Percentiles rank a stretch among this genome's conserved stretches.
phyloP scores from a whole-genome alignment of 495 filamentous ascomycete genomes.

The Aspergillus affinis region DNA sequence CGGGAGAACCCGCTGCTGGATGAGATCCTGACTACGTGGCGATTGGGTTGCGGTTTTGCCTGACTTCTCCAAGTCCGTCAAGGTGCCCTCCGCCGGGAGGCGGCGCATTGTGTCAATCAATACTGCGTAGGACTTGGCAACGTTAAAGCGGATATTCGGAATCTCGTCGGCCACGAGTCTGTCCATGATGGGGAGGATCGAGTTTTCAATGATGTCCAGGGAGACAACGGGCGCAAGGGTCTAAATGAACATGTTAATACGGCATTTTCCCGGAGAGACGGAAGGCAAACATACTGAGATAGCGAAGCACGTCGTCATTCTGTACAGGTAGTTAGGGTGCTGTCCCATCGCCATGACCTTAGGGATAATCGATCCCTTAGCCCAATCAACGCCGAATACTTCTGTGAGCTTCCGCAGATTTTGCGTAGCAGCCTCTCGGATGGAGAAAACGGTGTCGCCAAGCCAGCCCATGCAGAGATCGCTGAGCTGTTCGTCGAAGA shows the following conservation, averaged over 20 bases:
- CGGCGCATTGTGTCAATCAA: slow-evolving; percentile 87
- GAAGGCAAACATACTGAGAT: slow-evolving; percentile 73
- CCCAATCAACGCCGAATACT: slow-evolving; percentile 97
- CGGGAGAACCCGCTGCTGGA: slow-evolving; percentile 83
- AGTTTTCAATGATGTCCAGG: slow-evolving; percentile 85
- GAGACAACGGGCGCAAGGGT: slow-evolving; percentile 91
- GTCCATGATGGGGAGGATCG: slow-evolving; percentile 93
- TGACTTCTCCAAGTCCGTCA: slow-evolving; percentile 78
- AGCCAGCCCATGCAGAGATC: slow-evolving; percentile 98
- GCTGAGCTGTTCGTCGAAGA: slow-evolving; percentile 97
- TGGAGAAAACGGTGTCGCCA: slow-evolving; percentile 98
- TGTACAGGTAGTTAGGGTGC: slow-evolving; percentile 97
- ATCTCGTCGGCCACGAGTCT: slow-evolving; percentile 90
- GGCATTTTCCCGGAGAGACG: not conserved
- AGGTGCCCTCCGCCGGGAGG: slow-evolving; percentile 82
- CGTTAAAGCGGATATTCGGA: slow-evolving; percentile 98
- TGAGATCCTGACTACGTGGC: slow-evolving; percentile 73
- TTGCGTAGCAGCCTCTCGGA: slow-evolving; percentile 92
- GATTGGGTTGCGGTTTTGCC: slow-evolving; percentile 62
- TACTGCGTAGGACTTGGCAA: slow-evolving; percentile 92
- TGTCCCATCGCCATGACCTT: slow-evolving; percentile 98
- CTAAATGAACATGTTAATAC: slow-evolving; percentile 43
- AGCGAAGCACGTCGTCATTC: slow-evolving; percentile 98
- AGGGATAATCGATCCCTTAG: slow-evolving; percentile 94
- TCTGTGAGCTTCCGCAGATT: slow-evolving; percentile 98